Conservation (phyloP, 495 filamentous ascomycete genomes). For the Mytilinidion resinicola region DNA sequence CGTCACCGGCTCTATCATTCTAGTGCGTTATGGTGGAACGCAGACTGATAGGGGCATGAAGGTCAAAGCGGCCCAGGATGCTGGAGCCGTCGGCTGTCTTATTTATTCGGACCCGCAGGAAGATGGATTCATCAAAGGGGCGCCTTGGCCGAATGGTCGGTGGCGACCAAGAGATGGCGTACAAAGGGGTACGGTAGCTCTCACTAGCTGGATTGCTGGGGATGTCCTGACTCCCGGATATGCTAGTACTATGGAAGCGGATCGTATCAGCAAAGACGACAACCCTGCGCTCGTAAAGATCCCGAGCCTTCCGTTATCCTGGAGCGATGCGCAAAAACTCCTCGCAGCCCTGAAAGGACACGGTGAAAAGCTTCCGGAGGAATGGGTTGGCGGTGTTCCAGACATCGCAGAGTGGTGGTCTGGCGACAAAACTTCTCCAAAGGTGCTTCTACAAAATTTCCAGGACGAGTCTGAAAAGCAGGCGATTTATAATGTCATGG, state of each 20-base stretch:
- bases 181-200: slow-evolving; percentile 73
- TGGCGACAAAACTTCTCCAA: slow-evolving; percentile 66
- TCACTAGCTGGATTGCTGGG: slow-evolving; percentile 76
- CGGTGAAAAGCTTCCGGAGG: slow-evolving; percentile 61
- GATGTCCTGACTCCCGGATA: slow-evolving; percentile 87
- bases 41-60: slow-evolving; percentile 69
- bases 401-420: slow-evolving; percentile 75
- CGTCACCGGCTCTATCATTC: slow-evolving; percentile 70
- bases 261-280: slow-evolving; percentile 60
- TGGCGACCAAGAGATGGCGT: slow-evolving; percentile 75
- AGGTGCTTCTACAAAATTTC: slow-evolving; percentile 76
- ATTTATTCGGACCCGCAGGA: slow-evolving; percentile 86
- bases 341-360: slow-evolving; percentile 70
- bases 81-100: slow-evolving; percentile 77
- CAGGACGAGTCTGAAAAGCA: slow-evolving; percentile 79
- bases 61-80: slow-evolving; percentile 80
- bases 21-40: slow-evolving; percentile 74
- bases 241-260: slow-evolving; percentile 64
- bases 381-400: slow-evolving; percentile 71
- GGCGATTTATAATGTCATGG: slow-evolving; percentile 85
- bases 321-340: slow-evolving; percentile 78
- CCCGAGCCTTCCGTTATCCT: slow-evolving; percentile 80
- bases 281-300: slow-evolving; percentile 71
- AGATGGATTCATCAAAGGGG: slow-evolving; percentile 65
- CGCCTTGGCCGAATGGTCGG: slow-evolving; percentile 64